Percentiles rank a stretch among this genome's conserved stretches.
Evolutionary conservation across 2,329 filamentous ascomycete genomes (phyloP).

Genomic region (Xylariaceae sp.): DNA sequence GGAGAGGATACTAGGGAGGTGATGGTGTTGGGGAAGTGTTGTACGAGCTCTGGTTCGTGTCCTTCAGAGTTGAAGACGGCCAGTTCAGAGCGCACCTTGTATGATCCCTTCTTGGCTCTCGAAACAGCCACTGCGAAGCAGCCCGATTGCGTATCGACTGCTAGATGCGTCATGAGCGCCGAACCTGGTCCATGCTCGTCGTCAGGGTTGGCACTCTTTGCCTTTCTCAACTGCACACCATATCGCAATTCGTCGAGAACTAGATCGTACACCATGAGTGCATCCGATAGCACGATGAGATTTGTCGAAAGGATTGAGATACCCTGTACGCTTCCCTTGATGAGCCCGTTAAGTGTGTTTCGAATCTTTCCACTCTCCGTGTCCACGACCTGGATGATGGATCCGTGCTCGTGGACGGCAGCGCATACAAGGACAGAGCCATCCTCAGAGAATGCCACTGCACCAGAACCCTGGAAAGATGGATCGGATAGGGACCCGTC

Average conservation of each 20-base stretch:
- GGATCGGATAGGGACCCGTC: slow-evolving; percentile 25
- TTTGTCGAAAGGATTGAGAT: slow-evolving; percentile 67
- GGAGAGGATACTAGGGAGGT: slow-evolving; percentile 62
- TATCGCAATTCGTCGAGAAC: slow-evolving; percentile 71
- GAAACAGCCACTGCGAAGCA: slow-evolving; percentile 60
- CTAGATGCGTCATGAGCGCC: slow-evolving; percentile 56
- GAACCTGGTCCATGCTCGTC: slow-evolving; percentile 32
- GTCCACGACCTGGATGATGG: slow-evolving; percentile 72
- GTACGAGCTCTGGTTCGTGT: slow-evolving; percentile 53
- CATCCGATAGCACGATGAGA: slow-evolving; percentile 68
- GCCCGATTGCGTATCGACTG: slow-evolving; percentile 61
- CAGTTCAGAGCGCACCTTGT: slow-evolving; percentile 48
- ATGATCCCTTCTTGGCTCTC: slow-evolving; percentile 30
- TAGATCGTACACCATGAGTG: slow-evolving; percentile 76
- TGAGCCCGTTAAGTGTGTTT: slow-evolving; percentile 62
- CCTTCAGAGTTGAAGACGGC: slow-evolving; percentile 62
- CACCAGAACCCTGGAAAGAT: slow-evolving; percentile 48
- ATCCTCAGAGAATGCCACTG: slow-evolving; percentile 74
- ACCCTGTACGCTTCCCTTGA: slow-evolving; percentile 59
- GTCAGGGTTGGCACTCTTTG: slow-evolving; percentile 28
- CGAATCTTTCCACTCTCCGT: slow-evolving; percentile 61
- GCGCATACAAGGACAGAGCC: slow-evolving; percentile 75
- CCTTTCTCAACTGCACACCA: slow-evolving; percentile 48
- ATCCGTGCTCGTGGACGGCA: slow-evolving; percentile 49
- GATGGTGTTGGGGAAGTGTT: slow-evolving; percentile 53